Base-by-base conservation (phyloP, 2,329 filamentous ascomycete genomes). In the Colletotrichum neosansevieriae region DNA sequence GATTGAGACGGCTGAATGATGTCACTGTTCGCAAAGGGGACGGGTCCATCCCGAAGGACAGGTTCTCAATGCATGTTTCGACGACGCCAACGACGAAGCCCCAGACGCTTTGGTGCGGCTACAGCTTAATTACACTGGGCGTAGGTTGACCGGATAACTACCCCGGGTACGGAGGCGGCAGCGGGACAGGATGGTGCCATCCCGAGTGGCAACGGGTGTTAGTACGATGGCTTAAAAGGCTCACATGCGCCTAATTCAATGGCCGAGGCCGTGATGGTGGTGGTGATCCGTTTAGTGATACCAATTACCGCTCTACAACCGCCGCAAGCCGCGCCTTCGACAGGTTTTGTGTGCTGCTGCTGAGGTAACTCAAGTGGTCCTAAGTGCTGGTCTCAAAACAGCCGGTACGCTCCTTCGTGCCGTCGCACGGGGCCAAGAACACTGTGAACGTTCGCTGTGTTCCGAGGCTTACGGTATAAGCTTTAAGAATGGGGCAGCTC, bases 401-500 rank as follows among this genome's bases (percentile, higher is more conserved):
- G 24, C 24, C 24, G 45, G 36, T 17, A 51, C 29, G 47, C 15
- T 53, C 44, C 54, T 64, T 64, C 45, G 32, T 47, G 38, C 29
- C 24, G 45, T 24, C 36, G 36, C 38, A 54, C 36, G 24, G n/a
- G 63, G 24, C 29, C 42, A 63, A 51, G 38, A 38, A 21, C 21
- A 3, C n/a, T n/a, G n/a, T n/a, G 24, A 29, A 47, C 11, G 24
- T 36, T 50, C 42, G 38, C 58, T 21, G 19, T 42, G 13, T 50
- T 54, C 51, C 45, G 38, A 44, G 21, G 47, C 53, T 53, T 47
- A 49, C 47, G 40, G 29, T 58, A 54, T 59, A 59, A 63, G 65
- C 60, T 68, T 68, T 65, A 65, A 38, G 65, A 57, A 57, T 57
- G 65, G 65, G 50, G 61, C 24, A 68, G 61, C 49, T 42, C 21